Base-by-base conservation (phyloP, 768 basidiomycete genomes). In the Pleurotus djamor region DNA sequence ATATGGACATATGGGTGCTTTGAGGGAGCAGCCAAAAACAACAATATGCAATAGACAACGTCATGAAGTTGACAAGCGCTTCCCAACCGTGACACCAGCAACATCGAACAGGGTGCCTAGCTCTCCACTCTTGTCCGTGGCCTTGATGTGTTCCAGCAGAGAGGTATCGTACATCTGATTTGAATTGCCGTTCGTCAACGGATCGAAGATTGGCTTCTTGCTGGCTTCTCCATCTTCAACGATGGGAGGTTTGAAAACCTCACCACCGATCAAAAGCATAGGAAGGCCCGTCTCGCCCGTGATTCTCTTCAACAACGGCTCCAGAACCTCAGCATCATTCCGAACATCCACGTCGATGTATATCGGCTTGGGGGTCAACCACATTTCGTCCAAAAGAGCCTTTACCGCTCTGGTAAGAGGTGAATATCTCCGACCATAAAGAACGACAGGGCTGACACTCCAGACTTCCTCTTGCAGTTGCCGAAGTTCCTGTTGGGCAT, bases 321-420 rank as follows among this genome's bases (percentile, higher is more conserved):
- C 69, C 16, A 94, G 74, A 17, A 91, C 84, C 0, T 80, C 75
- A 4, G 81, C 83, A 68, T 94, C 91, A 61, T 85, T 86, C 60
- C 91, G 84, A 52, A 83, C 71, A 66, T 93, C 91, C 17, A 90
- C 80, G 44, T 91, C 88, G 43, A 93, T 82, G 50, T 91, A 77
- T 13, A 85, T 81, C 0, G 89, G 86, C 0, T 79, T 68, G 6
- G 91, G 91, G 0, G 71, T 74, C 45, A 93, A 78, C 63, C 84
- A 72, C 71, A 89, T 73, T 7, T 72, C 75, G 2, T 74, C 67
- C 2, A 94, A 71, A 4, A 88, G 76, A 13, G 75, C 63, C 64
- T 90, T 91, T 28, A 90, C 68, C 64, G 91, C 89, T 45, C 90
- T 82, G 2, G 87, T 86, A 28, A 76, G 67, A 0, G 87, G 77